Conservation (phyloP, 2,329 filamentous ascomycete species). For the Fonsecaea pedrosoi region DNA sequence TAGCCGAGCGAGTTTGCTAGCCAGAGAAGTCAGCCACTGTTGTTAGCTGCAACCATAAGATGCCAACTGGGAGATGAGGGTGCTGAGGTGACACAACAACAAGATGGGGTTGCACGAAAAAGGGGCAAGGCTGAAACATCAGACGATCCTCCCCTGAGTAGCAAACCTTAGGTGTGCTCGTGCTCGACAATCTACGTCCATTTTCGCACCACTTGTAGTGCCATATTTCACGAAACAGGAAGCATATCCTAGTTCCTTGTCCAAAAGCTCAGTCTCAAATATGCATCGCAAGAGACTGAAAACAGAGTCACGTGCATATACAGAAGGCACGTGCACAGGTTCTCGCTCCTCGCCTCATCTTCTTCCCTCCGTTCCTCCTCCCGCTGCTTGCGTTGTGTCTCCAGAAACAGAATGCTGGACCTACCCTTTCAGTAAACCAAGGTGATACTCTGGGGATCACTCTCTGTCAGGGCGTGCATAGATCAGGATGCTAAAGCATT, state of each 20-base stretch:
- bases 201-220: background rate
- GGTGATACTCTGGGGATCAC: conserved; percentile 80
- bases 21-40: conserved; percentile 18
- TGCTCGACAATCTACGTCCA: conserved; percentile 1
- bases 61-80: background rate
- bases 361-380: background rate
- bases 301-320: background rate
- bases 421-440: conserved; percentile 96
- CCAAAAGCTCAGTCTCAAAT: background rate
- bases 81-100: background rate
- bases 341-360: background rate
- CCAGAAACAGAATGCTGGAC: conserved; percentile 36
- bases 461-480: conserved; percentile 47
- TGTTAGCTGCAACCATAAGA: background rate
- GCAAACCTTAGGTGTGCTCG: background rate
- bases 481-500: conserved; percentile 16
- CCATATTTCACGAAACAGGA: background rate
- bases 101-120: background rate
- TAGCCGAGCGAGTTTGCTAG: conserved; percentile 90
- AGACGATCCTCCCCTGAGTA: background rate
- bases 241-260: background rate
- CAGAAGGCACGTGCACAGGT: background rate
- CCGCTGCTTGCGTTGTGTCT: background rate
- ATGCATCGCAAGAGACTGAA: background rate
- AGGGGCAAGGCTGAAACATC: background rate